Percentiles rank a stretch among this genome's conserved stretches.
These are phyloP conservation scores for Heritiera fomes DNA, from an alignment of 345 rosid species.

Conservation along the genomic window DNA sequence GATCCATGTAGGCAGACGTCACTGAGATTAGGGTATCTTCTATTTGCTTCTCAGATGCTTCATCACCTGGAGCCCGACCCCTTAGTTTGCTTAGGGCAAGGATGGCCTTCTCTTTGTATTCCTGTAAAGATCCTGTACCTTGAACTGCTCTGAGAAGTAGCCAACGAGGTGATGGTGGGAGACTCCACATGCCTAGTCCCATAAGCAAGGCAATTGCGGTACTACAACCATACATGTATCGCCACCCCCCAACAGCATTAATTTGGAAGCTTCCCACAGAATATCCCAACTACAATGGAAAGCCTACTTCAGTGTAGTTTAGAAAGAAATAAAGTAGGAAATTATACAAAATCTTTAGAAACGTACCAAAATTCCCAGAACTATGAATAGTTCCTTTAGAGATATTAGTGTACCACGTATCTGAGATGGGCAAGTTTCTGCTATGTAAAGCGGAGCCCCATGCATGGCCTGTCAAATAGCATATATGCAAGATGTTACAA, in stretches of 20 bases:
- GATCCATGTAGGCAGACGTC: constrained; percentile 61
- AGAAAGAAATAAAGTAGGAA: constrained; percentile 11
- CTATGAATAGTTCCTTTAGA: constrained; percentile 87
- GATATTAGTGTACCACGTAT: constrained; percentile 95
- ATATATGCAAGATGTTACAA: constrained; percentile 13
- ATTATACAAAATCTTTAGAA: neutral
- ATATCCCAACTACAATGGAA: constrained; percentile 67
- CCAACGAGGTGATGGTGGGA: constrained; percentile 98
- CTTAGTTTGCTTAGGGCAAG: constrained; percentile 75
- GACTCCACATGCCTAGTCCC: constrained; percentile 92
- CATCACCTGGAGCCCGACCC: constrained; percentile 74
- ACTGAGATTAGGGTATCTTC: constrained; percentile 67
- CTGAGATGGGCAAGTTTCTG: constrained; percentile 97
- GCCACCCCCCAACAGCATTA: constrained; percentile 86
- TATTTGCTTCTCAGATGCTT: constrained; percentile 67
- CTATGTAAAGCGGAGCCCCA: constrained; percentile 96
- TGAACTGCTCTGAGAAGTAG: constrained; percentile 86
- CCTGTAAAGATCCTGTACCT: constrained; percentile 75
- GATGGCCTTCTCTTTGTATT: constrained; percentile 75
- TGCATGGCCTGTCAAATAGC: constrained; percentile 81
- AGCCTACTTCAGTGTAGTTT: constrained; percentile 4
- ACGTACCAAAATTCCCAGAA: constrained; percentile 88
- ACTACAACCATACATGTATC: constrained; percentile 86
- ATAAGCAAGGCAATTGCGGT: constrained; percentile 67
- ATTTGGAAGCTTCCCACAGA: constrained; percentile 86